Evolutionary conservation across 106 monocot species (phyloP), one percentile per base, ranked within the genome.

Genomic region (Posidonia australis): DNA sequence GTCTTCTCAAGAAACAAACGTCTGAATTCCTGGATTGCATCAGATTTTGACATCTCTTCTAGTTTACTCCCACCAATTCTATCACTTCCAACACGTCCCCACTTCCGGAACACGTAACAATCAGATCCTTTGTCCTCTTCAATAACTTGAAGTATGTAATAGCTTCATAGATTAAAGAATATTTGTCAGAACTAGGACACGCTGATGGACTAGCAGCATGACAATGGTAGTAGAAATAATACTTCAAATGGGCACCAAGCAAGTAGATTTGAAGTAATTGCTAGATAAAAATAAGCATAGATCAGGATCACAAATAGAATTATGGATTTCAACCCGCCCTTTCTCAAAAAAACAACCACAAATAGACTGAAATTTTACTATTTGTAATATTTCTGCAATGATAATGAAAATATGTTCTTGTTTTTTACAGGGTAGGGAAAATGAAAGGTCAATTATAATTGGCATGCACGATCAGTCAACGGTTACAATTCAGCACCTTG

Each of bases 1-100:
- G 98, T 99, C 75, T 99, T 99, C 66, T 99, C 98, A 77, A 87
- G 75, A 83, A 99, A 98, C 19, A 99, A 74, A 49, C 88, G 87
- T 79, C 81, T 88, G 62, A 99, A 99, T 70, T 85, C 81, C 11
- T 61, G 25, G 59, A 99, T 88, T 31, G 91, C 85, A 57, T 88
- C 85, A 51, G 61, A 53, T 72, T 85, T 85, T 71, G 77, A 23
- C 91, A 99, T 73, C 69, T 74, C 81, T 46, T 88, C 85, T 55
- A 99, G 77, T 62, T 88, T 91, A 2, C 25, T 77, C 13, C 98
- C 83, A 60, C 98, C 98, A 75, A 98, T 88, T 79, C 76, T 87
- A 5, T 99, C 83, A 88, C 80, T 99, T 24, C 98, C 98, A 73
- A 99, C 85, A 42, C 98, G 82, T 43, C 98, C 98, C 98, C 98